Conservation (phyloP, 306 rosid genomes). For the Abrus precatorius region DNA sequence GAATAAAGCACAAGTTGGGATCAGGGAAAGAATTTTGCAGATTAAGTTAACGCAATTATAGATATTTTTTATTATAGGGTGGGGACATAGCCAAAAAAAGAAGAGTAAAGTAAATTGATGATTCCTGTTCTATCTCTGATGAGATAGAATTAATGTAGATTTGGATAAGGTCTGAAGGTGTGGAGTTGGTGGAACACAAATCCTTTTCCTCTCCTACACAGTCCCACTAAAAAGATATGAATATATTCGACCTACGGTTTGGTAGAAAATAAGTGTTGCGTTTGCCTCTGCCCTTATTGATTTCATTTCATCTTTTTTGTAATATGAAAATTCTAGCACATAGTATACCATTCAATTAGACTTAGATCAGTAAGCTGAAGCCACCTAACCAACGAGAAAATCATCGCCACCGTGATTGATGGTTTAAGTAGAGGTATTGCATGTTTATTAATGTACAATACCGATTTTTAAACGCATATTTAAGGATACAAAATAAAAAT, state of each 20-base stretch:
- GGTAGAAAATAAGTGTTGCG: conserved; percentile 65
- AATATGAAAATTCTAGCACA: conserved; percentile 18
- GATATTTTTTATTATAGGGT: conserved; percentile 32
- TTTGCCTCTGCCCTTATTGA: conserved; percentile 7
- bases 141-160: conserved; percentile 38
- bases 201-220: conserved; percentile 52
- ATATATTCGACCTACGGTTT: conserved; percentile 43
- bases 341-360: conserved; percentile 6
- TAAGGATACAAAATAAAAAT: too few species aligned
- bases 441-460: not conserved
- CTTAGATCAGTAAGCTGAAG: conserved; percentile 29
- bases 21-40: conserved; percentile 43
- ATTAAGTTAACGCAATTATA: conserved; percentile 45
- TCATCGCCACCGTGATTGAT: conserved; percentile 39
- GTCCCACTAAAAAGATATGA: conserved; percentile 49
- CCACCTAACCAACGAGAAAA: conserved; percentile 45
- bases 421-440: conserved; percentile 33
- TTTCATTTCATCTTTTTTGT: not conserved
- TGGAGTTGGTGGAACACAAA: conserved; percentile 88
- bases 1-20: conserved; percentile 51
- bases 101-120: conserved; percentile 47
- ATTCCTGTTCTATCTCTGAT: conserved; percentile 36
- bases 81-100: conserved; percentile 47
- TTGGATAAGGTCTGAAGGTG: conserved; percentile 75
- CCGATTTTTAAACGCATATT: too few species aligned